A percentile compares a stretch with the other conserved stretches of the same genome.
These are phyloP conservation scores for Chrysosporium keratinophilum DNA, from an alignment of 2,329 filamentous ascomycete genomes.

Conservation along the genomic window DNA sequence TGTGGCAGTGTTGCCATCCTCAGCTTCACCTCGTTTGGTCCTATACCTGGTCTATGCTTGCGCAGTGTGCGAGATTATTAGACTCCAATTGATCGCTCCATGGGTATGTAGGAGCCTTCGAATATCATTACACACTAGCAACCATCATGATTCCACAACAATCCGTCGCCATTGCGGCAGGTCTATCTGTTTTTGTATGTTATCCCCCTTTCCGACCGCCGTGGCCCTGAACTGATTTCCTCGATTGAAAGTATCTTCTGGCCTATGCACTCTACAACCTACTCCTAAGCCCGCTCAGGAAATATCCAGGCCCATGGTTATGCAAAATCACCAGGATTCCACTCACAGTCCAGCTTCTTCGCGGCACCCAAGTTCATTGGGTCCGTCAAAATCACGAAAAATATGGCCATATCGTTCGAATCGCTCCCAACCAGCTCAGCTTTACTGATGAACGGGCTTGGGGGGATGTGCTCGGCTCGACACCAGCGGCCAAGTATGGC, in stretches of 20 bases:
- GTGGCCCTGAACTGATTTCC: constrained; percentile 7
- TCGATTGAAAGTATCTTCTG: too few relatives aligned
- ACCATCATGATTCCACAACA: too few relatives aligned
- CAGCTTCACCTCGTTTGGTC: too few relatives aligned
- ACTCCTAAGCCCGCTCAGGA: constrained; percentile 21
- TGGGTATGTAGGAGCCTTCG: too few relatives aligned
- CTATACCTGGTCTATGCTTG: too few relatives aligned
- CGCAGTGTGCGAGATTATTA: too few relatives aligned
- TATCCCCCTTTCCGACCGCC: constrained; percentile 11
- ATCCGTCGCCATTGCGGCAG: too few relatives aligned
- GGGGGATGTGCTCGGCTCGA: constrained; percentile 23
- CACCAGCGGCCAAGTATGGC: constrained; percentile 9
- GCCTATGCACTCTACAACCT: not conserved
- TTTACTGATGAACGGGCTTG: constrained; percentile 20
- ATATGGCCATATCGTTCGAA: constrained; percentile 25
- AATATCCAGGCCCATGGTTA: constrained; percentile 20
- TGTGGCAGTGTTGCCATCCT: too few relatives aligned
- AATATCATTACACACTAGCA: too few relatives aligned
- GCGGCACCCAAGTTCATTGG: constrained; percentile 8
- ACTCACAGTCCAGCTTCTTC: constrained; percentile 8
- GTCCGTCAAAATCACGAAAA: constrained; percentile 18
- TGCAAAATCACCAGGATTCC: constrained; percentile 15
- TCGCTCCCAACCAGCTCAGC: constrained; percentile 23
- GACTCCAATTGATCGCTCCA: too few relatives aligned
- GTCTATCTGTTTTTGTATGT: constrained; percentile 1